Conservation (phyloP, 768 basidiomycete species). For the Mycena rebaudengoi region DNA sequence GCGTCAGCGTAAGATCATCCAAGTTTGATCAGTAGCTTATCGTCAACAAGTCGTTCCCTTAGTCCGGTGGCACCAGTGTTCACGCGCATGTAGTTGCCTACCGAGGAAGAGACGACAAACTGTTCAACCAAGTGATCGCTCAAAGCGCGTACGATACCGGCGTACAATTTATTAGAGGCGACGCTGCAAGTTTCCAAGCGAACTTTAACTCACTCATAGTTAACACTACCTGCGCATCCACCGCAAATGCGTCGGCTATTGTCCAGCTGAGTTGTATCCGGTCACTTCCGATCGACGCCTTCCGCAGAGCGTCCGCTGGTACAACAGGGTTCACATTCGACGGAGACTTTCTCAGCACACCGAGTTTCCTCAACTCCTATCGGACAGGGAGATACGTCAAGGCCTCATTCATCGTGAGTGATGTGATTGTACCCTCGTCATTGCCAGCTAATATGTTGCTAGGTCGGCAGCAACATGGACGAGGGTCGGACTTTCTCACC, state of each 20-base stretch:
- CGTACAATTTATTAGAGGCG: conserved; percentile 8
- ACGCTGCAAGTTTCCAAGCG: not conserved
- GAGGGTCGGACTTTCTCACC: conserved; percentile 11
- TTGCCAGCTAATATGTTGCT: not conserved
- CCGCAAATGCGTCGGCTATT: conserved; percentile 1
- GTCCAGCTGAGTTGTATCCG: conserved; percentile 19
- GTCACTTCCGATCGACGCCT: conserved; percentile 21
- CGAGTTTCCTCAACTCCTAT: conserved; percentile 10
- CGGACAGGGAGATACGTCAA: conserved; percentile 17
- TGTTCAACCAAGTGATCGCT: conserved; percentile 24
- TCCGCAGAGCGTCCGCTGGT: conserved; percentile 18
- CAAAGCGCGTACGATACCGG: conserved; percentile 22
- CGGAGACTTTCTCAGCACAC: conserved; percentile 19
- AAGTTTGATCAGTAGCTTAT: not conserved
- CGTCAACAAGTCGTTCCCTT: conserved; percentile 15
- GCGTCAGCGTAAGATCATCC: not conserved
- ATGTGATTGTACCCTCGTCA: not conserved
- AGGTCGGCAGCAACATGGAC: conserved; percentile 25
- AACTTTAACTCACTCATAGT: conserved; percentile 15
- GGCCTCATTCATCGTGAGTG: conserved; percentile 18
- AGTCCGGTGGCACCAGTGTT: conserved; percentile 44
- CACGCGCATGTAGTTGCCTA: conserved; percentile 42
- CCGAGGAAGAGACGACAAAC: conserved; percentile 24
- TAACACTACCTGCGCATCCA: conserved; percentile 20
- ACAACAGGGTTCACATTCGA: conserved; percentile 18